Evolutionary conservation across 768 basidiomycete genomes (phyloP), one percentile per base, ranked within the genome.

Genomic region (Clitopilus passeckerianus): DNA sequence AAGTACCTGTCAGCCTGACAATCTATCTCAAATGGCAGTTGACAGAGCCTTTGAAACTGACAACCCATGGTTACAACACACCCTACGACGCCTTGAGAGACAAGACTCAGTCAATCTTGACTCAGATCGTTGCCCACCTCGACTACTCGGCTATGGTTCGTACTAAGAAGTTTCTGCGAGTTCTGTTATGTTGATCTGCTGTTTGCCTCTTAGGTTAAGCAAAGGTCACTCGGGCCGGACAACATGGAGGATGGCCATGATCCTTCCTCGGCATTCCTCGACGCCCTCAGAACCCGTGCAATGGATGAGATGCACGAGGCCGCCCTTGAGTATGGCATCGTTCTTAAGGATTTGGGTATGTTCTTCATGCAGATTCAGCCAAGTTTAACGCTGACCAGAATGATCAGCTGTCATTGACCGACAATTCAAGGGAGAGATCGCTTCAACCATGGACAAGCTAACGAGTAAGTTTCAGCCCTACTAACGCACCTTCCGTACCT

Each of bases 401-500:
- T 22, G 22, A 15, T 34, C 59, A 86, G 91, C 91, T 57, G 91
- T 93, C 57, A 93, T 93, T 59, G 90, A 93, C 68, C 78, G 91
- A 30, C 88, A 92, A 65, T 93, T 93, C 78, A 93, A 93, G 76
- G 91, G 90, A 60, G 91, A 93, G 67, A 91, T 92, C 63, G 91
- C 90, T 0, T 75, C 81, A 24, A 90, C 90, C 0, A 93, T 92
- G 91, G 88, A 92, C 67, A 90, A 90, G 67, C 77, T 92, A 57
- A 93, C 90, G 4, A 76, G 72, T 75, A 57, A 63, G 69, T 60
- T 15, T 5, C 33, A 41, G 23, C 6, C 22, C 20, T 34, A 8
- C 20, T 30, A 30, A 30, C 7, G 27, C 7, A 30, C 27, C 27
- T 30, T 30, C 27, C 7, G 27, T 30, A 30, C 27, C 27, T 30